phyloP scores from a whole-genome alignment of 1,284 basidiomycete species.

The Rhizopogon parksii region DNA sequence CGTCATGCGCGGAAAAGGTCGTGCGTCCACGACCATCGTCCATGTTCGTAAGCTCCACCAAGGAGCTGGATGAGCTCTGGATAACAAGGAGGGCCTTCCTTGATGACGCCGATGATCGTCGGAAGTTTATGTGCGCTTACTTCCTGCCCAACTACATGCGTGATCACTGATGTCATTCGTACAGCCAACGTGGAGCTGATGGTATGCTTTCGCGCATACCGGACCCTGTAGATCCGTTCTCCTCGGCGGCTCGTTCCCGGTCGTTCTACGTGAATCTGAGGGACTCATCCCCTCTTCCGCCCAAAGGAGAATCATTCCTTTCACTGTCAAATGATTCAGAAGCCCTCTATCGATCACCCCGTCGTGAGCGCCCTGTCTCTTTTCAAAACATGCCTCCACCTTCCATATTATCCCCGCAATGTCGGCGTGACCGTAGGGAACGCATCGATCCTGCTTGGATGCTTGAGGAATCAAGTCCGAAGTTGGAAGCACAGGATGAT shows the following conservation, averaged over 20 bases:
- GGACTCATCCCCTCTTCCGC: constrained; percentile 7
- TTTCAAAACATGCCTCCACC: constrained; percentile 11
- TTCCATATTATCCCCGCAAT: constrained; percentile 7
- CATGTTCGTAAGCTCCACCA: constrained; percentile 13
- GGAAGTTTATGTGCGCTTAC: constrained; percentile 13
- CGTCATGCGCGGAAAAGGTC: constrained; percentile 2
- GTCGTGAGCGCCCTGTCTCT: constrained; percentile 9
- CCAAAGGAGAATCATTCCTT: constrained; percentile 14
- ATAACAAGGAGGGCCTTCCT: neutral
- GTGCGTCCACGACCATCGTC: constrained; percentile 12
- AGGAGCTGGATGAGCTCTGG: constrained; percentile 9
- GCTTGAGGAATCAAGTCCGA: constrained; percentile 23
- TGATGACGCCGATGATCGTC: constrained; percentile 1
- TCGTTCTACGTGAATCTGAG: constrained; percentile 14
- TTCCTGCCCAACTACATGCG: neutral
- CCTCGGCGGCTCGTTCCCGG: constrained; percentile 4
- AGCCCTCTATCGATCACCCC: constrained; percentile 7
- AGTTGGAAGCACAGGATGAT: constrained; percentile 9
- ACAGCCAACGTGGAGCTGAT: constrained; percentile 8
- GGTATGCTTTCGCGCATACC: neutral
- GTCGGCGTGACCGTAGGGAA: constrained; percentile 7
- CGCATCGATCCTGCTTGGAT: constrained; percentile 21
- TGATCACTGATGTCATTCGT: neutral
- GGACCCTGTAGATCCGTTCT: constrained; percentile 11
- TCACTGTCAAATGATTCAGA: constrained; percentile 14